Base-by-base conservation (phyloP, 2,329 filamentous ascomycete species). In the Cladosporium sp. region DNA sequence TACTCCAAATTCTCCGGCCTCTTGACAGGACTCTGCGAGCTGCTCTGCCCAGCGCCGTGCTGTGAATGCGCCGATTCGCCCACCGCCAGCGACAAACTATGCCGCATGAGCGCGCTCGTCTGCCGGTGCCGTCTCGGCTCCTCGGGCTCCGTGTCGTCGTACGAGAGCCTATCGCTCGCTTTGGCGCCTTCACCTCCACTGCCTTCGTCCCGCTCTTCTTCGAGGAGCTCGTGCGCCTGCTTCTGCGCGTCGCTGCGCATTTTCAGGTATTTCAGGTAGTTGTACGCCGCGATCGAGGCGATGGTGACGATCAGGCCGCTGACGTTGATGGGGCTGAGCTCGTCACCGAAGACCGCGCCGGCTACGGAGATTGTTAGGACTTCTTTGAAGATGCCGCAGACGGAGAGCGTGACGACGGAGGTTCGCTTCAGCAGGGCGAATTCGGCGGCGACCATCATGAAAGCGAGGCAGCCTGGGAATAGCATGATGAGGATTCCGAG, bases 371-470 rank as follows among this genome's bases (percentile, higher is more conserved):
- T 98, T 15, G 95, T 99, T 65, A 99, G 89, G 49, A 98, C 95
- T 81, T 99, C 95, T 78, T 99, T 99, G 84, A 99, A 98, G 68
- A 99, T 98, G 68, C 95, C 95, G 69, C 93, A 96, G 72, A 99
- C 97, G 61, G 91, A 96, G 55, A 99, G 85, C 0, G 95, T 98
- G 61, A 99, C 95, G 63, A 99, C 95, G 1, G 92, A 96, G 0
- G 94, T 98, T 58, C 95, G 92, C 82, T 97, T 91, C 71, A 99
- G 86, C 68, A 99, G 86, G 63, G 95, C 94, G 77, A 98, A 99
- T 79, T 99, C 95, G 64, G 92, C 93, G 0, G 93, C 88, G 21
- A 96, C 98, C 95, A 99, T 99, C 69, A 93, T 86, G 77, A 99
- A 99, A 1, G 95, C 95, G 62, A 99, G 90, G 44, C 87, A 85